Evolutionary conservation across 75 land plant genomes (phyloP).

Genomic region (Isoetes taiwanensis): DNA sequence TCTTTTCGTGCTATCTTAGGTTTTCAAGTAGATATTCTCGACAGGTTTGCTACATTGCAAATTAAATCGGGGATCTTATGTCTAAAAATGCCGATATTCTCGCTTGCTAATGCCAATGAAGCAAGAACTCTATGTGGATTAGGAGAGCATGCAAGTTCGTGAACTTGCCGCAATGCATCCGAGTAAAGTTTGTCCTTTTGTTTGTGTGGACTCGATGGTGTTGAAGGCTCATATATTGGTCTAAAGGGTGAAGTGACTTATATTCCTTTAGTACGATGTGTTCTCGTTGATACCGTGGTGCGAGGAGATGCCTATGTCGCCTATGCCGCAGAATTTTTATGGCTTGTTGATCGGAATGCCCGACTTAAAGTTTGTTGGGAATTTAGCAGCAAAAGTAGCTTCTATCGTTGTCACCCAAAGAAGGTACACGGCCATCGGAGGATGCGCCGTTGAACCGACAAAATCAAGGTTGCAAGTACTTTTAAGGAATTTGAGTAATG

Average conservation of each 20-base stretch:
- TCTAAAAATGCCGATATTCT: constrained; percentile 66
- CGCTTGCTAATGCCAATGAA: constrained; percentile 74
- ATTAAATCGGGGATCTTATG: constrained; percentile 93
- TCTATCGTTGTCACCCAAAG: constrained; percentile 84
- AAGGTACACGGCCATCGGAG: constrained; percentile 69
- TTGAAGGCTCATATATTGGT: constrained; percentile 74
- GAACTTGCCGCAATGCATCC: constrained; percentile 43
- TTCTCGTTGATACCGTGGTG: constrained; percentile 82
- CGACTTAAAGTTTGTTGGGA: constrained; percentile 68
- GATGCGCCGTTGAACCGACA: constrained; percentile 44
- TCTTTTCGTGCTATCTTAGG: neutral
- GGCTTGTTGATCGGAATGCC: constrained; percentile 59
- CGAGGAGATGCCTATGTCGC: constrained; percentile 99
- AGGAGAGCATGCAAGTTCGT: constrained; percentile 39
- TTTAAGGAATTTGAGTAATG: too few relatives aligned
- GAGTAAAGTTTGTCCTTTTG: constrained; percentile 64
- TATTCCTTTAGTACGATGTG: constrained; percentile 64
- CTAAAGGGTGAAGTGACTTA: constrained; percentile 67
- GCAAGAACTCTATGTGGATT: constrained; percentile 66
- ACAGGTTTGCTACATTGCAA: too few relatives aligned
- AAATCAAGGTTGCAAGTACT: too few relatives aligned
- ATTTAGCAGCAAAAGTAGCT: constrained; percentile 71
- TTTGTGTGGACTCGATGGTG: constrained; percentile 89
- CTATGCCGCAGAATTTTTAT: constrained; percentile 69
- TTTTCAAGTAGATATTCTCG: neutral